Conservation (phyloP, 495 filamentous ascomycete genomes). For the Amorphotheca resinae region DNA sequence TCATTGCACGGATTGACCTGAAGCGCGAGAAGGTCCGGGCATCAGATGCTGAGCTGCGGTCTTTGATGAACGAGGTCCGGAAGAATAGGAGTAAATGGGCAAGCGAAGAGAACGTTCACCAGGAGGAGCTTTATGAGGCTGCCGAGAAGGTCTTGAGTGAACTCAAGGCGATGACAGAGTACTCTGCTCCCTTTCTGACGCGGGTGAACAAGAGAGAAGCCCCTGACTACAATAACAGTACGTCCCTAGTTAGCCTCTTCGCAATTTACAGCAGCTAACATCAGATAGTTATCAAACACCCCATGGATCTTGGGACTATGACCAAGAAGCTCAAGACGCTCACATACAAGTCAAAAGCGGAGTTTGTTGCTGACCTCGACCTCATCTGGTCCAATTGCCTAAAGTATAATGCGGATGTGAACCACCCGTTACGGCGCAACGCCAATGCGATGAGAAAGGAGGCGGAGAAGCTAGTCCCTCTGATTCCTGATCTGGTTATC, state of each 20-base stretch:
- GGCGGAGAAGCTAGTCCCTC: conserved; percentile 84
- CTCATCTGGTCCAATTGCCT: conserved; percentile 96
- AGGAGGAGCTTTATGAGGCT: conserved; percentile 96
- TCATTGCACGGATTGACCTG: conserved; percentile 89
- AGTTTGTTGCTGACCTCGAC: conserved; percentile 86
- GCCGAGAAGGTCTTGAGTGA: conserved; percentile 92
- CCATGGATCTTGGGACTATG: conserved; percentile 97
- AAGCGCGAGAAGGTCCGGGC: conserved; percentile 78
- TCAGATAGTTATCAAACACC: conserved; percentile 74
- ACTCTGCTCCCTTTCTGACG: conserved; percentile 84
- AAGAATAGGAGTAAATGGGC: conserved; percentile 99
- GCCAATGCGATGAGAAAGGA: conserved; percentile 93
- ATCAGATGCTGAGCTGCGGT: conserved; percentile 83
- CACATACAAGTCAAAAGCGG: conserved; percentile 83
- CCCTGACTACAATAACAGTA: conserved; percentile 85
- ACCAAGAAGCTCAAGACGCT: conserved; percentile 90
- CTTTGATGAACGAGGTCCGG: conserved; percentile 87
- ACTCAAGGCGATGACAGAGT: conserved; percentile 91
- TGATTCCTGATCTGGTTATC: conserved; percentile 88
- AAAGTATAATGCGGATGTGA: conserved; percentile 82
- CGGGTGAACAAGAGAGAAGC: conserved; percentile 93
- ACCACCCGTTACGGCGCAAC: conserved; percentile 82
- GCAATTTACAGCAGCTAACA: conserved; percentile 2
- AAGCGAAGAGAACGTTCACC: conserved; percentile 88
- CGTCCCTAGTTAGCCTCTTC: conserved; percentile 21